Conservation (phyloP, 768 basidiomycete species). For the Amanita pallidorosea region DNA sequence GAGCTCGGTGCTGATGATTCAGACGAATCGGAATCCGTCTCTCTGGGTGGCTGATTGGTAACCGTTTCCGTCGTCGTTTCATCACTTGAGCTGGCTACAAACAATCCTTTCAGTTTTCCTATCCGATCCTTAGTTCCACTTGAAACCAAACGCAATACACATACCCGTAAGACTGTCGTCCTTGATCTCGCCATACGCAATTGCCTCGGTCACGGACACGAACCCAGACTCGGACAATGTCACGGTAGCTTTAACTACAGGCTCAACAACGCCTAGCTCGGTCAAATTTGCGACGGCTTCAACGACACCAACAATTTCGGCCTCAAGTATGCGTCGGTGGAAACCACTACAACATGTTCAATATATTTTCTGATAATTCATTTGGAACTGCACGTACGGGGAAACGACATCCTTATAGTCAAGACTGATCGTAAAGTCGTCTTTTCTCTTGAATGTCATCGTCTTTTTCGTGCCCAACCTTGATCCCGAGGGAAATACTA, state of each 20-base stretch:
- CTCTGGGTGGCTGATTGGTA: slow-evolving; percentile 34
- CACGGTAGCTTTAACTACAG: slow-evolving; percentile 80
- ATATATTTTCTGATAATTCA: neutral
- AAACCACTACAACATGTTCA: slow-evolving; percentile 38
- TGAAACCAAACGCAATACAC: slow-evolving; percentile 8
- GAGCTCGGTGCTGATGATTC: slow-evolving; percentile 21
- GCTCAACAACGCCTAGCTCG: slow-evolving; percentile 67
- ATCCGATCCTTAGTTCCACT: slow-evolving; percentile 4
- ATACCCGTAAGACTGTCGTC: slow-evolving; percentile 67
- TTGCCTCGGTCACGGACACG: slow-evolving; percentile 66
- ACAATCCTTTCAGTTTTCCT: slow-evolving; percentile 86
- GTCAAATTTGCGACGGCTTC: slow-evolving; percentile 80
- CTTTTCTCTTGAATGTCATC: slow-evolving; percentile 73
- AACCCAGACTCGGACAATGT: slow-evolving; percentile 82
- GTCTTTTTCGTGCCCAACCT: slow-evolving; percentile 79
- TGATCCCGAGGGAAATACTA: slow-evolving; percentile 69
- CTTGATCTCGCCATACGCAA: slow-evolving; percentile 74
- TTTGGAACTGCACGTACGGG: slow-evolving; percentile 33
- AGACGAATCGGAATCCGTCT: slow-evolving; percentile 13
- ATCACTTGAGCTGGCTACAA: slow-evolving; percentile 39
- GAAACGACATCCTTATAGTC: slow-evolving; percentile 58
- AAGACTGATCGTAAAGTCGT: slow-evolving; percentile 72
- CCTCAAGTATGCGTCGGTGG: slow-evolving; percentile 65
- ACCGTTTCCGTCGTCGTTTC: slow-evolving; percentile 28
- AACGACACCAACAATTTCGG: slow-evolving; percentile 58